Conservation (phyloP, 2,329 filamentous ascomycete species). For the Huntiella abstrusa region DNA sequence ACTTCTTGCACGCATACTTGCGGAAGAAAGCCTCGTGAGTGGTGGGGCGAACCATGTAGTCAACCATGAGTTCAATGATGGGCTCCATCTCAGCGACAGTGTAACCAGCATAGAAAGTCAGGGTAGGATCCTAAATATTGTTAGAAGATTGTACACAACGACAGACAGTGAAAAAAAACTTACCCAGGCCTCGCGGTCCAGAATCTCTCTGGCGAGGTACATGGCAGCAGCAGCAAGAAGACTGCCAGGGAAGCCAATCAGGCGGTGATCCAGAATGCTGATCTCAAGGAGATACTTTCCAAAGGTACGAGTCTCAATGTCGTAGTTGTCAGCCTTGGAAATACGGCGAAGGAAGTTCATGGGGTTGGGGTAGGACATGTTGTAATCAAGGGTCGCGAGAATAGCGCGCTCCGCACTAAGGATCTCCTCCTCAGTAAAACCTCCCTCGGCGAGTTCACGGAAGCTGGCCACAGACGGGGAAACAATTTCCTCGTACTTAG, state of each 20-base stretch:
- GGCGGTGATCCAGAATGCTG: slow-evolving; percentile 82
- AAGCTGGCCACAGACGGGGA: slow-evolving; percentile 96
- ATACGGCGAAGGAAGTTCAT: slow-evolving; percentile 99
- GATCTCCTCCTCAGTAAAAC: slow-evolving; percentile 88
- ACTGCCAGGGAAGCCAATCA: slow-evolving; percentile 77
- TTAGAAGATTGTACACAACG: slow-evolving; percentile 14
- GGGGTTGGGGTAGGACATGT: slow-evolving; percentile 94
- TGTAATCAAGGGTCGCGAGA: slow-evolving; percentile 78
- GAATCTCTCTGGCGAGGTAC: slow-evolving; percentile 80
- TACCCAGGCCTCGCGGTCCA: slow-evolving; percentile 85
- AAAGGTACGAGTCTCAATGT: slow-evolving; percentile 90
- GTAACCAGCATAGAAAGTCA: slow-evolving; percentile 85
- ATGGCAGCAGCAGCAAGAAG: slow-evolving; percentile 83
- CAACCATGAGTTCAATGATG: slow-evolving; percentile 84
- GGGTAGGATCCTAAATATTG: slow-evolving; percentile 49
- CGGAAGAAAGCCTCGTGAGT: slow-evolving; percentile 97
- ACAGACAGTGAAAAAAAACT: slow-evolving; percentile 18
- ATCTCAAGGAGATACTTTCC: slow-evolving; percentile 98
- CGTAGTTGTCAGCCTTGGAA: slow-evolving; percentile 98
- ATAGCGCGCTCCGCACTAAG: slow-evolving; percentile 93
- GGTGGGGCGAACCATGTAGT: slow-evolving; percentile 82
- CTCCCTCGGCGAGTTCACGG: slow-evolving; percentile 88
- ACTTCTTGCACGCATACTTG: slow-evolving; percentile 99
- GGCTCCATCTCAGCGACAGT: slow-evolving; percentile 83
- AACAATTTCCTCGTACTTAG: slow-evolving; percentile 96